Conservation (phyloP, 108 stramenopile species). For the Cyclotella kingstonii region DNA sequence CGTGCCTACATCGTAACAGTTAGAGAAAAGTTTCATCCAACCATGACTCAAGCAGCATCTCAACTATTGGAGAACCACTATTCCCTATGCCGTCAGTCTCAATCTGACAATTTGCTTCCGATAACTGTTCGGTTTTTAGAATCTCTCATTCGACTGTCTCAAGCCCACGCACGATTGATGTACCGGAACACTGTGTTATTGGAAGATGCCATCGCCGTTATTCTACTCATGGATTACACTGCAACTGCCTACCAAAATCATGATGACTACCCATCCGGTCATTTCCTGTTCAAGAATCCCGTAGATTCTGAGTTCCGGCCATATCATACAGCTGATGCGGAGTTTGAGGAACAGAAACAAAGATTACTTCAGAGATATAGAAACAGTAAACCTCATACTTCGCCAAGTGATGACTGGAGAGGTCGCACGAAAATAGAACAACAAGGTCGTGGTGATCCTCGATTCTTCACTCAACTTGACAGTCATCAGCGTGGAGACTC, state of each 20-base stretch:
- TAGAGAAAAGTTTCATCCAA: slow-evolving; percentile 73
- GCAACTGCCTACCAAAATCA: slow-evolving; percentile 32
- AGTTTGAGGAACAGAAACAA: slow-evolving; percentile 34
- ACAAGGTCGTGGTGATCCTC: too few species aligned
- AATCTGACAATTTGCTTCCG: slow-evolving; percentile 55
- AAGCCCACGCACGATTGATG: slow-evolving; percentile 96
- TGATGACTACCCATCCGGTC: neutral
- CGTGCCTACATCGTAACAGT: slow-evolving; percentile 89
- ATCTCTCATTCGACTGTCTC: slow-evolving; percentile 88
- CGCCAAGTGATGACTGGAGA: neutral
- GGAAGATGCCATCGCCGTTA: slow-evolving; percentile 83
- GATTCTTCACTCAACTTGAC: neutral
- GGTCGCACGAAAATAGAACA: too few species aligned
- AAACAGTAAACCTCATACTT: slow-evolving; percentile 1
- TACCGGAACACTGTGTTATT: slow-evolving; percentile 68
- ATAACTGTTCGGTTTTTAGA: slow-evolving; percentile 94
- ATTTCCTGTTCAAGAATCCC: slow-evolving; percentile 33
- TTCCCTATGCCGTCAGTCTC: slow-evolving; percentile 59
- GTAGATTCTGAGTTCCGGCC: slow-evolving; percentile 36
- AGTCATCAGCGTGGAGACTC: neutral
- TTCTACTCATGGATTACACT: slow-evolving; percentile 83
- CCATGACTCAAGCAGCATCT: slow-evolving; percentile 69
- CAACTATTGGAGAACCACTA: slow-evolving; percentile 81
- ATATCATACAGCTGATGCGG: slow-evolving; percentile 26
- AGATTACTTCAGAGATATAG: slow-evolving; percentile 28